phyloP scores from a whole-genome alignment of 2,329 filamentous ascomycete genomes.

The Colletotrichum spinosum region DNA sequence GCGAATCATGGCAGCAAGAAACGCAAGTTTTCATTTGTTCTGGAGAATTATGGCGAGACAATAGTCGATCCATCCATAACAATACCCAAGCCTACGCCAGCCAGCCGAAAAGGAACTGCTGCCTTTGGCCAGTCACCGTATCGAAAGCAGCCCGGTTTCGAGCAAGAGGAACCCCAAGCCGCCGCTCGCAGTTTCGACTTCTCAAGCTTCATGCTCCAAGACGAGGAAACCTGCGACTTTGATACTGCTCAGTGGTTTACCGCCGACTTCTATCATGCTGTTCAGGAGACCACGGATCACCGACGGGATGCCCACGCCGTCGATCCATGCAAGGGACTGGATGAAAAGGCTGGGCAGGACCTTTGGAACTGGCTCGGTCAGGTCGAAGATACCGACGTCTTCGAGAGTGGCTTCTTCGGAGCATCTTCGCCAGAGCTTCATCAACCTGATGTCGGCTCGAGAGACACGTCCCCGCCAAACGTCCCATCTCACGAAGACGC shows the following conservation, averaged over 20 bases:
- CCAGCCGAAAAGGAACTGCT: neutral
- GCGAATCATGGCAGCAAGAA: neutral
- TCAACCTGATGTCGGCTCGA: neutral
- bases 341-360: neutral
- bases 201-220: constrained; percentile 7
- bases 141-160: too few relatives aligned
- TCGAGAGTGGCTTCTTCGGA: neutral
- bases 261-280: constrained; percentile 15
- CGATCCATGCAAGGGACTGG: too few relatives aligned
- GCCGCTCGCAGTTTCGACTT: neutral
- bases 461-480: constrained; percentile 16
- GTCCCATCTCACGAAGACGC: constrained; percentile 18
- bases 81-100: neutral
- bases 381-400: neutral
- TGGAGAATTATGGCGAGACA: neutral
- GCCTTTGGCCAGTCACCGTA: too few relatives aligned
- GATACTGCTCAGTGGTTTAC: constrained; percentile 21
- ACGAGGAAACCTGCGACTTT: neutral
- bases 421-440: too few relatives aligned
- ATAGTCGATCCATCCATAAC: neutral
- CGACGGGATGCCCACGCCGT: too few relatives aligned
- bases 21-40: constrained; percentile 6
- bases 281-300: neutral
- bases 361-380: constrained; percentile 8
- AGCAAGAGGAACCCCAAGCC: neutral